Conservation (phyloP, 2,329 filamentous ascomycete species). For the Stagonosporopsis rhizophila region DNA sequence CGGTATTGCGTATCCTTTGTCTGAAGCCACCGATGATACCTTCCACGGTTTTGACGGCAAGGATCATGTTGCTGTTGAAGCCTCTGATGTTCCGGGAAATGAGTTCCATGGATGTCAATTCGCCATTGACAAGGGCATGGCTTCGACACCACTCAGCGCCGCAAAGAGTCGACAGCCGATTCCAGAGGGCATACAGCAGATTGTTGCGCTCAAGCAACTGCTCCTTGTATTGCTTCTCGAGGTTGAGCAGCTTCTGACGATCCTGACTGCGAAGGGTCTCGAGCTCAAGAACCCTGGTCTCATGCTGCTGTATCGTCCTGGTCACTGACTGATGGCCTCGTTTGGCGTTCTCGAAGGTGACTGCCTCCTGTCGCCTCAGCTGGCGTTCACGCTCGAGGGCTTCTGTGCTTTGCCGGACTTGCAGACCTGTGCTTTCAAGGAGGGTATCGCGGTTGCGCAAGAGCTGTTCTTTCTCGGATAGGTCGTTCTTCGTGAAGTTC, state of each 20-base stretch:
- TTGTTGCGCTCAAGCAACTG: slow-evolving; percentile 90
- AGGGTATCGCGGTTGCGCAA: slow-evolving; percentile 88
- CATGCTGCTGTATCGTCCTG: slow-evolving; percentile 84
- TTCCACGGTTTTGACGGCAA: slow-evolving; percentile 88
- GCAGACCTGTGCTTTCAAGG: slow-evolving; percentile 86
- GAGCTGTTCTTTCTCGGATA: slow-evolving; percentile 89
- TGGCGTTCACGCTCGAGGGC: slow-evolving; percentile 90
- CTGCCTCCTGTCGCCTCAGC: slow-evolving; percentile 82
- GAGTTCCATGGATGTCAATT: slow-evolving; percentile 83
- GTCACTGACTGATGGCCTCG: slow-evolving; percentile 86
- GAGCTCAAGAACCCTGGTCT: slow-evolving; percentile 83
- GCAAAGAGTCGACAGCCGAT: slow-evolving; percentile 82
- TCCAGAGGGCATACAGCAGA: slow-evolving; percentile 88
- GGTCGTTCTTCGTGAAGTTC: slow-evolving; percentile 74
- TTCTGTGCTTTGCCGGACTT: slow-evolving; percentile 83
- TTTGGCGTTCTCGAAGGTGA: slow-evolving; percentile 86
- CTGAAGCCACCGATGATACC: slow-evolving; percentile 79
- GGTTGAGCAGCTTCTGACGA: slow-evolving; percentile 73
- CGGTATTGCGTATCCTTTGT: slow-evolving; percentile 80
- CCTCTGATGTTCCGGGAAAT: slow-evolving; percentile 84
- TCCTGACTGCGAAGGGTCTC: slow-evolving; percentile 81
- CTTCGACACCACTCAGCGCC: slow-evolving; percentile 91
- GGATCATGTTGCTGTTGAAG: slow-evolving; percentile 88
- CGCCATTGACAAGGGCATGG: slow-evolving; percentile 87
- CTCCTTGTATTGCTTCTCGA: slow-evolving; percentile 84